Base-by-base conservation (phyloP, 331 rosid genomes). In the Saraca asoca region DNA sequence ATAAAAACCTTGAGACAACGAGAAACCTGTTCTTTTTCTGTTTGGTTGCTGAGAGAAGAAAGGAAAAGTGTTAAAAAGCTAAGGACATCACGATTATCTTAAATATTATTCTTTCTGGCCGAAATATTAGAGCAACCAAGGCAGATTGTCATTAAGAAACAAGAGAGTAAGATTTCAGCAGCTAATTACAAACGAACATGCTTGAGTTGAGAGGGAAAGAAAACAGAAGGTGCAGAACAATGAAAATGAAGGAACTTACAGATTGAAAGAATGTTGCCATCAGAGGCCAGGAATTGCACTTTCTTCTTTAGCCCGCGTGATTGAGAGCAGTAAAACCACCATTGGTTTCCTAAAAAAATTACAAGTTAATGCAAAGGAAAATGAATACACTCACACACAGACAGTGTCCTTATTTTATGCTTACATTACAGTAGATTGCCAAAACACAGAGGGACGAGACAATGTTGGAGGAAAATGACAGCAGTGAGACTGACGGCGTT, bases 181-280 rank as follows among this genome's bases (percentile, higher is more conserved):
- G 3, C 51, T 42, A 9, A 34, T 12, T n/a, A n/a, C n/a, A n/a
- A n/a, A n/a, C n/a, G n/a, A n/a, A n/a, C n/a, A n/a, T n/a, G n/a
- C n/a, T n/a, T n/a, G n/a, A 42, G n/a, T 56, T 58, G 17, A 24
- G 19, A 16, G 15, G 51, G 48, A 38, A 4, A 49, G n/a, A 19
- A 17, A 61, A 9, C 9, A 29, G 24, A 8, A 11, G 13, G 16
- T 10, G 7, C 15, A 37, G 34, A 2, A 24, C 0, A 15, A 35
- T 10, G 62, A 29, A n/a, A n/a, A 13, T 12, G 9, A 51, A 5
- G 41, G 45, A 51, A 84, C 89, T 85, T 60, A 75, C 68, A 44
- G 85, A 70, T 51, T 77, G 70, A 46, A 66, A 77, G 78, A 55
- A 60, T 41, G 64, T 2, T 7, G 73, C 70, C 87, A 81, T 81